Evolutionary conservation across 208 protist genomes (phyloP), one percentile per base, ranked within the genome.

Genomic region (Tritrichomonas musculus): DNA sequence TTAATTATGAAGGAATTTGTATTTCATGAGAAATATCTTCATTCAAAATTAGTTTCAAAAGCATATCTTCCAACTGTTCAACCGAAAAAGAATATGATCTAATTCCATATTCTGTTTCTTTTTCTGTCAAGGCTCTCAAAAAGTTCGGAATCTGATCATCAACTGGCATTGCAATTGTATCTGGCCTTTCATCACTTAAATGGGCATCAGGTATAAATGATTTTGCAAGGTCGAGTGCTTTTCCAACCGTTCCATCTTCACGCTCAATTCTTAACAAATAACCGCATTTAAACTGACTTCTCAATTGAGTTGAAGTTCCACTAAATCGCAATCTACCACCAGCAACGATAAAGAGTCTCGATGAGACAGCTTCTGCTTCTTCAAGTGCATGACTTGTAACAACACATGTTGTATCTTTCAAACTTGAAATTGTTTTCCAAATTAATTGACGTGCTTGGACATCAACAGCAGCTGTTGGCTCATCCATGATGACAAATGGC

Each of bases 381-480:
- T 92, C 82, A 9, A 92, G 30, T 27, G 53, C 55, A 36, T 92
- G 82, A 44, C 25, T 64, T 47, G 82, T 92, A 5, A 92, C 3
- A 11, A 92, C 49, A 30, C 3, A 41, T 41, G 49, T 39, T 14
- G 53, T 33, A 64, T 66, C 50, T 13, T 41, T 92, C 47, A 64
- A 22, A 44, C 50, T 22, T 39, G 82, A 20, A 64, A 92, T 5
- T 27, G 49, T 39, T 49, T 92, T 66, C 82, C 82, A 92, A 9
- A 92, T 69, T 1, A 33, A 13, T 57, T 66, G 49, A 39, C 82
- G 41, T 11, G 82, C 49, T 66, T 69, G 25, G 4, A 66, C 17
- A 57, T 92, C 82, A 4, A 92, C 55, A 92, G 33, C 82, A 50
- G 82, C 49, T 39, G 82, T 69, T 44, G 82, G 82, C 39, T 92